These are phyloP conservation scores for Starmerella vitae DNA, from an alignment of 805 yeast genomes.

Conservation along the genomic window DNA sequence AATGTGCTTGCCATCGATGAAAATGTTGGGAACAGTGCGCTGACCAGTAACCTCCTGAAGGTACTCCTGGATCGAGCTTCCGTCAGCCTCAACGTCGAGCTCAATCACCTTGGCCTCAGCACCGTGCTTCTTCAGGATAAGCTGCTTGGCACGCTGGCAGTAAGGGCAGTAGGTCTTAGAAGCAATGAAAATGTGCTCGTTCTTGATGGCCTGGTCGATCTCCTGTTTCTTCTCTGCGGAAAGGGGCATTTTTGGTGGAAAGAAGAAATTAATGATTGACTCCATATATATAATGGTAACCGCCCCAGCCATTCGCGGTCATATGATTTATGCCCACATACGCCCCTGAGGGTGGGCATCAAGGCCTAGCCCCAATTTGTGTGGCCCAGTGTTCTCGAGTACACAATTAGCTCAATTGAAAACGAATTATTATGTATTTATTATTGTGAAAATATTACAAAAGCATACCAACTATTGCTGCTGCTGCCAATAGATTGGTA, in stretches of 20 bases:
- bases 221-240: constrained; percentile 21
- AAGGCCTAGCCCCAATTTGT: no score
- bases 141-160: constrained; percentile 37
- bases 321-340: not conserved
- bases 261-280: constrained; percentile 5
- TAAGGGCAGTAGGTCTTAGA: constrained; percentile 64
- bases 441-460: no score
- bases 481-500: no score
- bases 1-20: constrained; percentile 79
- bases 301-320: not conserved
- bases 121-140: constrained; percentile 34
- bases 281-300: not conserved
- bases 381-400: no score
- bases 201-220: constrained; percentile 50
- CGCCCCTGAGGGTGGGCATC: no score
- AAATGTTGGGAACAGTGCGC: constrained; percentile 85
- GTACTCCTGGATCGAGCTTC: constrained; percentile 69
- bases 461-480: no score
- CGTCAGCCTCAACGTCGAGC: constrained; percentile 39
- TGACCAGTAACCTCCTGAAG: constrained; percentile 70
- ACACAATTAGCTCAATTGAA: no score
- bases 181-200: constrained; percentile 64
- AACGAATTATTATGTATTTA: no score
- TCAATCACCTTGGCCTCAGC: constrained; percentile 23
- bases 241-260: constrained; percentile 18